phyloP scores from a whole-genome alignment of 345 rosid species.

The Salix brachista region DNA sequence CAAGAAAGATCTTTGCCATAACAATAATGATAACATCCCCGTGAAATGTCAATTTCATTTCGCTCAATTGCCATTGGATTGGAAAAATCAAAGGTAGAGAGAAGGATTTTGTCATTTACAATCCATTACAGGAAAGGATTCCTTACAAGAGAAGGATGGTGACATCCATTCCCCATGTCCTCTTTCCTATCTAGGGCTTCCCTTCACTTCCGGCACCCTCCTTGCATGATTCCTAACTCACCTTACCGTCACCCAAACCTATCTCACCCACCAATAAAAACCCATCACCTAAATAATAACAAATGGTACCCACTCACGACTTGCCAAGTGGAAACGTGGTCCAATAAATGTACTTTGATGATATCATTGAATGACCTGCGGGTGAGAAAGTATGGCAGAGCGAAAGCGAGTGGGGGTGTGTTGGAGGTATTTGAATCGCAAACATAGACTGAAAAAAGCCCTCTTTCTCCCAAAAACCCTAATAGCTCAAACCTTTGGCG shows the following conservation, averaged over 20 bases:
- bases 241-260: not conserved
- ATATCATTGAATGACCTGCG: not conserved
- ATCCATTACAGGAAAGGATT: not conserved
- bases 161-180: not conserved
- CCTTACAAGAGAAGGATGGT: not conserved
- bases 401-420: conserved; percentile 7
- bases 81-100: no score
- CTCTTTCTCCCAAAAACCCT: conserved; percentile 29
- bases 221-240: not conserved
- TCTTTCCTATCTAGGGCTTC: not conserved
- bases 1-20: no score
- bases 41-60: not conserved
- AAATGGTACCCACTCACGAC: not conserved
- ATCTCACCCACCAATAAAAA: not conserved
- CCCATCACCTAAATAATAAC: not conserved
- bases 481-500: conserved; percentile 39
- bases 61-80: not conserved
- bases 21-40: not conserved
- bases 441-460: conserved; percentile 35
- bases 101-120: no score
- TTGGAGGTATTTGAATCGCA: conserved; percentile 63
- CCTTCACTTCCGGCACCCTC: not conserved
- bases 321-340: not conserved
- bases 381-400: not conserved
- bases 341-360: not conserved